Evolutionary conservation across 148 eudicot species (phyloP), one percentile per base, ranked within the genome.

Genomic region (Talinum fruticosum): DNA sequence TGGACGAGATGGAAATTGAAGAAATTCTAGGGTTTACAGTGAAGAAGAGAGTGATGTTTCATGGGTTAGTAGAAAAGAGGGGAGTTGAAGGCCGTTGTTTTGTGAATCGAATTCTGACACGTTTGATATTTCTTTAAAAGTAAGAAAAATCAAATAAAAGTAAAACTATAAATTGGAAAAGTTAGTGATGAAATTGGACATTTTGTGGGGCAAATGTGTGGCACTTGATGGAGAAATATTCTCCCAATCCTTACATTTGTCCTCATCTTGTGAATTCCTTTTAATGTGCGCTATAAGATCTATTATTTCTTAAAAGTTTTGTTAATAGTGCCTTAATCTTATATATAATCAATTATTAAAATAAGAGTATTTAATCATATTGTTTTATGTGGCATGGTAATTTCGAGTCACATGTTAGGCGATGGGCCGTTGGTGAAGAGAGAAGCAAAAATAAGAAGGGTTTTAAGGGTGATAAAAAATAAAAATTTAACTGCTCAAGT

Each of bases 31-130:
- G 65, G 66, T 68, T 75, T 75, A 65, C 69, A 62, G 45, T 62
- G 75, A 49, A 72, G 62, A 30, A 47, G 59, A 18, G 14, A 4
- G 74, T 6, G 10, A 19, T 8, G 4, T 44, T 26, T 7, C 7
- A 33, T 13, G 6, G 71, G 41, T 8, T 8, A 10, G 44, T 38
- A 10, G 18, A 59, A 47, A n/a, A 35, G 33, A 32, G 66, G 89
- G 84, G 83, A 61, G 89, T 86, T 81, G 44, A 61, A 78, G 70
- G 74, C 84, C 71, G 90, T 87, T 87, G 83, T 61, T 81, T 79
- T 89, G 93, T 91, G 96, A 85, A 65, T 57, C 82, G 83, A 82
- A 79, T 81, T 81, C 82, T 77, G 83, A 84, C 91, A 88, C 93
- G 82, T 85, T 33, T 38, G 2, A 24, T 73, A 47, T 2, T n/a